These are phyloP conservation scores for Nannochloropsis granulata DNA, from an alignment of 108 stramenopile genomes.

Conservation along the genomic window DNA sequence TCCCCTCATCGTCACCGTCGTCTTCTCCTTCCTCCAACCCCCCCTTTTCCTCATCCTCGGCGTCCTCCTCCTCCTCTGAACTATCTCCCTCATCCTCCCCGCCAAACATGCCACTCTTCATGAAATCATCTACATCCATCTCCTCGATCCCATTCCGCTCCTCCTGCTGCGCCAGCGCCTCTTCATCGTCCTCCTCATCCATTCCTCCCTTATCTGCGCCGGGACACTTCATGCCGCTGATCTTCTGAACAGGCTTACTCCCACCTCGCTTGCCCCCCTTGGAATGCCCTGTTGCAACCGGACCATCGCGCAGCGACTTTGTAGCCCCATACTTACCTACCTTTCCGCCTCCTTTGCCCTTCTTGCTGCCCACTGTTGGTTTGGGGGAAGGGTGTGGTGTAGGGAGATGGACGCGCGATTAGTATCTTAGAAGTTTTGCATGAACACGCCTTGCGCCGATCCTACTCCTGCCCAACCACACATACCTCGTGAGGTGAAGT, in stretches of 20 bases:
- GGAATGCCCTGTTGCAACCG: not conserved
- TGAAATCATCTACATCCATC: slow-evolving; percentile 9
- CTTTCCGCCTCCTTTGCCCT: not conserved
- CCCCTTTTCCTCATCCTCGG: not conserved
- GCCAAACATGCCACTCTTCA: slow-evolving; percentile 7
- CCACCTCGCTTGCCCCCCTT: not conserved
- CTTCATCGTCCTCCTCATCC: not conserved
- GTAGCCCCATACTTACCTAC: not conserved
- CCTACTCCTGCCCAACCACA: not conserved
- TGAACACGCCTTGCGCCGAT: not conserved
- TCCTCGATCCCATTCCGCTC: not conserved
- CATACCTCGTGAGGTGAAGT: not conserved
- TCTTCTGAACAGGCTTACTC: too few relatives aligned
- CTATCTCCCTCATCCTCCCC: not conserved
- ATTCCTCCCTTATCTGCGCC: not conserved
- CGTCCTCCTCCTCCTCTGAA: not conserved
- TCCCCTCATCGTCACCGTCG: not conserved
- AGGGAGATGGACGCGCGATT: too few relatives aligned
- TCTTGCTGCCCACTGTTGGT: not conserved
- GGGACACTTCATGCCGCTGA: too few relatives aligned
- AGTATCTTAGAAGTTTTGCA: not conserved
- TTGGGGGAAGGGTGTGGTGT: not conserved
- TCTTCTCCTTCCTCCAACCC: not conserved
- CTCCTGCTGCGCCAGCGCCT: not conserved
- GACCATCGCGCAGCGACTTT: not conserved